These are phyloP conservation scores for Cladosporium sp. DNA, from an alignment of 2,329 filamentous ascomycete species.

Conservation along the genomic window DNA sequence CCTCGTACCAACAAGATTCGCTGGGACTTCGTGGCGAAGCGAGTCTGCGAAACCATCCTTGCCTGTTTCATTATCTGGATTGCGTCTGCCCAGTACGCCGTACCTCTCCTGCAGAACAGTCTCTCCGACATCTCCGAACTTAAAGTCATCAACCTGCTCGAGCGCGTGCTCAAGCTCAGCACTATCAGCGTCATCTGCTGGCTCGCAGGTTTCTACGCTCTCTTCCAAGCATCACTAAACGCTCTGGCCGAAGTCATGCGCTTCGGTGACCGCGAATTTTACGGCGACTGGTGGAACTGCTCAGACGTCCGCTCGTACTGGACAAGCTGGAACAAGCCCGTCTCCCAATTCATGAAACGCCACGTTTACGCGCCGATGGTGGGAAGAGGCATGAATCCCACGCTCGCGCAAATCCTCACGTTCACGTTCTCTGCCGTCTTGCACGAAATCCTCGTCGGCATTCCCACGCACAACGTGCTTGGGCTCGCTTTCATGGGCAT, in stretches of 20 bases:
- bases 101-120: constrained; percentile 85
- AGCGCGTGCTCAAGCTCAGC: constrained; percentile 89
- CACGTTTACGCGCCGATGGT: constrained; percentile 90
- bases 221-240: constrained; percentile 93
- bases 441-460: constrained; percentile 88
- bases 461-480: constrained; percentile 73
- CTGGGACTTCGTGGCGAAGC: constrained; percentile 85
- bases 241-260: constrained; percentile 84
- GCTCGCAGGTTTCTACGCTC: constrained; percentile 94
- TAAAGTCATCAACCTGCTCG: constrained; percentile 77
- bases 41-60: constrained; percentile 72
- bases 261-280: constrained; percentile 93
- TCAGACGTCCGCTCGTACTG: constrained; percentile 84
- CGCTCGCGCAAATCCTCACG: constrained; percentile 72
- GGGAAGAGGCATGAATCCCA: constrained; percentile 74
- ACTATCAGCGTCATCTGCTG: constrained; percentile 95
- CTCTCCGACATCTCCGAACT: constrained; percentile 81
- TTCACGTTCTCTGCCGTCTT: constrained; percentile 86
- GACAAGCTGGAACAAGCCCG: constrained; percentile 96
- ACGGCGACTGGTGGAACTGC: constrained; percentile 98
- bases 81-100: constrained; percentile 88
- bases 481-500: constrained; percentile 93
- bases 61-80: constrained; percentile 93
- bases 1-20: constrained; percentile 78
- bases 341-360: constrained; percentile 93